These are phyloP conservation scores for Alternaria sp. DNA, from an alignment of 2,329 filamentous ascomycete genomes.

Conservation along the genomic window DNA sequence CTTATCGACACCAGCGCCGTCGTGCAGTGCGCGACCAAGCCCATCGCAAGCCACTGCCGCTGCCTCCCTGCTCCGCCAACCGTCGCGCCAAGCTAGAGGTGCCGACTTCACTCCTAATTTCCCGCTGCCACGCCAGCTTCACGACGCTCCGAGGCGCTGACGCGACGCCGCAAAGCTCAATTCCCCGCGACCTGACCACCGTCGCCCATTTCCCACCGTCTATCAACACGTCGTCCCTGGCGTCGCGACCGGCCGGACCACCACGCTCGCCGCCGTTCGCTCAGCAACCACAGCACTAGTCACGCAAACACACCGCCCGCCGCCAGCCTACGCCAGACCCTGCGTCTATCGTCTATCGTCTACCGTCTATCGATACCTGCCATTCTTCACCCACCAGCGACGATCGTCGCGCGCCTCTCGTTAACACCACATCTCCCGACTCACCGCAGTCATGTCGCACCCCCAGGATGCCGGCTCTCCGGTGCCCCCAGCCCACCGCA, in stretches of 20 bases:
- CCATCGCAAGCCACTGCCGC: constrained; percentile 33
- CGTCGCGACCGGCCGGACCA: neutral
- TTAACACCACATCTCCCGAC: constrained; percentile 5
- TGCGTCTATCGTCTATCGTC: constrained; percentile 11
- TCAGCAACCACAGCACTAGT: constrained; percentile 16
- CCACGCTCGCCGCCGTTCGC: constrained; percentile 18
- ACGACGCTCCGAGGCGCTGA: constrained; percentile 33
- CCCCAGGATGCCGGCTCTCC: constrained; percentile 8
- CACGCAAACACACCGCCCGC: constrained; percentile 16
- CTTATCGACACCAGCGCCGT: constrained; percentile 2
- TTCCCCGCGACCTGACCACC: neutral
- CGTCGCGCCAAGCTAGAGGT: constrained; percentile 40
- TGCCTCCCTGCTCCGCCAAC: constrained; percentile 26
- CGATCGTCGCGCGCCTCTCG: constrained; percentile 24
- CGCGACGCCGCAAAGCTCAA: constrained; percentile 21
- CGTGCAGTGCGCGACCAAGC: constrained; percentile 21
- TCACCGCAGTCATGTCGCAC: constrained; percentile 31
- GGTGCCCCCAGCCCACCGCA: constrained; percentile 58
- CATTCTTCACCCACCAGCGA: constrained; percentile 22
- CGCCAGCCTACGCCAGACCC: constrained; percentile 23
- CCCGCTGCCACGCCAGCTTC: constrained; percentile 32
- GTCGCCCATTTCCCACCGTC: constrained; percentile 8
- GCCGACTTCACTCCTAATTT: constrained; percentile 42
- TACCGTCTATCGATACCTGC: constrained; percentile 27
- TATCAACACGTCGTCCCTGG: neutral